phyloP scores from a whole-genome alignment of 768 basidiomycete genomes.

The Suillus plorans region DNA sequence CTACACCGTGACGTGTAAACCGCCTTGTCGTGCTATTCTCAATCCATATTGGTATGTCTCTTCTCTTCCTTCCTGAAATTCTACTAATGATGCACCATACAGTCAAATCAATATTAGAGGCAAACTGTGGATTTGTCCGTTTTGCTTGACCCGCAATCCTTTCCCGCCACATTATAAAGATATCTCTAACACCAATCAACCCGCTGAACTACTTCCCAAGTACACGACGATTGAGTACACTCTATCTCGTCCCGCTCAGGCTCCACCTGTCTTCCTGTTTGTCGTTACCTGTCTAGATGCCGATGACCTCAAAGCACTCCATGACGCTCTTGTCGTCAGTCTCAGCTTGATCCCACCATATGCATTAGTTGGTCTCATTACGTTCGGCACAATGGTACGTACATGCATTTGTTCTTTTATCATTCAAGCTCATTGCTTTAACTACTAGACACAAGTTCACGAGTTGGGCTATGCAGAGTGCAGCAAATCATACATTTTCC shows the following conservation, averaged over 20 bases:
- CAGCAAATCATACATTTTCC: constrained; percentile 98
- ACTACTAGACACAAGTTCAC: constrained; percentile 87
- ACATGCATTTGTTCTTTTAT: neutral
- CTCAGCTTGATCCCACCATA: constrained; percentile 90
- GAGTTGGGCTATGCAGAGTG: constrained; percentile 96
- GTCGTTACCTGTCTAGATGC: constrained; percentile 96
- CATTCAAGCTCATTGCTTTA: neutral
- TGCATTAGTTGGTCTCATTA: constrained; percentile 94
- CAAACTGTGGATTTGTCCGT: constrained; percentile 99
- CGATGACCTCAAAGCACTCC: constrained; percentile 92
- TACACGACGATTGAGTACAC: constrained; percentile 99
- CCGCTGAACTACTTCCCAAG: constrained; percentile 93
- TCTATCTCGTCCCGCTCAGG: constrained; percentile 82
- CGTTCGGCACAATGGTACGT: constrained; percentile 67
- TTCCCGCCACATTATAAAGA: constrained; percentile 99
- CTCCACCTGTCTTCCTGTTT: constrained; percentile 95
- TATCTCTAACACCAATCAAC: constrained; percentile 94
- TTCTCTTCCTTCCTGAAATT: neutral
- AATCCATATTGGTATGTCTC: constrained; percentile 90
- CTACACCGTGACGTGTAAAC: constrained; percentile 97
- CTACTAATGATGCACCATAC: constrained; percentile 13
- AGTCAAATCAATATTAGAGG: constrained; percentile 99
- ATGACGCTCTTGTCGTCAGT: constrained; percentile 93
- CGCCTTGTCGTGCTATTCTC: constrained; percentile 93
- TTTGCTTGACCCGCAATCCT: constrained; percentile 94